Evolutionary conservation across 2,329 filamentous ascomycete species (phyloP).

Genomic region (Penicillium sp.): DNA sequence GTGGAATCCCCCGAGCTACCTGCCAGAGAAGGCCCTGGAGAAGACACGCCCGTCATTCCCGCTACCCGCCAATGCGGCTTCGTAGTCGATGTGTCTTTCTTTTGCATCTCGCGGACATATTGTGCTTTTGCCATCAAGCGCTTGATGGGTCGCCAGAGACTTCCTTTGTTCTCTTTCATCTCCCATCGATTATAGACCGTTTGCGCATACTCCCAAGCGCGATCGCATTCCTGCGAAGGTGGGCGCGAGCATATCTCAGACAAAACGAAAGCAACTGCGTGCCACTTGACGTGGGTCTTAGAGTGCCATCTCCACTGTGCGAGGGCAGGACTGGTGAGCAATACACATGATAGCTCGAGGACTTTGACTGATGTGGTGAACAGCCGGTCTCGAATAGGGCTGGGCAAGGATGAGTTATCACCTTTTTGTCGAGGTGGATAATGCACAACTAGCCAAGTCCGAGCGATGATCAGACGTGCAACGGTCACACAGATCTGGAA

Average conservation of each 20-base stretch:
- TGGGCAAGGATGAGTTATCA: too few species aligned
- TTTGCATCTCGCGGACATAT: background rate
- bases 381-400: background rate
- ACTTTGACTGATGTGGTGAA: background rate
- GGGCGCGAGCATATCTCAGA: conserved; percentile 57
- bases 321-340: background rate
- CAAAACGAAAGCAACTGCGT: conserved; percentile 58
- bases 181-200: background rate
- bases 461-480: conserved; percentile 16
- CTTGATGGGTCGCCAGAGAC: background rate
- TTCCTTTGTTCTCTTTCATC: background rate
- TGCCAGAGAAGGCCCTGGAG: too few species aligned
- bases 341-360: background rate
- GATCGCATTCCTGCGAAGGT: conserved; percentile 53
- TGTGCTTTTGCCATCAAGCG: background rate
- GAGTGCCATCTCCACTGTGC: background rate
- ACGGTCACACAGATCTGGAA: conserved; percentile 14
- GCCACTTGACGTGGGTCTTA: conserved; percentile 60
- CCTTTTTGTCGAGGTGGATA: conserved; percentile 10
- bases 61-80: too few species aligned
- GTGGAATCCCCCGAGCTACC: too few species aligned
- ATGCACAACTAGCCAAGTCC: conserved; percentile 18
- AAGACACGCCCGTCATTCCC: too few species aligned
- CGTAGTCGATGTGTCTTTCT: too few species aligned
- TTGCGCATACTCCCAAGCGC: conserved; percentile 49